These are phyloP conservation scores for Brassica rapa DNA, from an alignment of 345 rosid genomes.

Conservation along the genomic window DNA sequence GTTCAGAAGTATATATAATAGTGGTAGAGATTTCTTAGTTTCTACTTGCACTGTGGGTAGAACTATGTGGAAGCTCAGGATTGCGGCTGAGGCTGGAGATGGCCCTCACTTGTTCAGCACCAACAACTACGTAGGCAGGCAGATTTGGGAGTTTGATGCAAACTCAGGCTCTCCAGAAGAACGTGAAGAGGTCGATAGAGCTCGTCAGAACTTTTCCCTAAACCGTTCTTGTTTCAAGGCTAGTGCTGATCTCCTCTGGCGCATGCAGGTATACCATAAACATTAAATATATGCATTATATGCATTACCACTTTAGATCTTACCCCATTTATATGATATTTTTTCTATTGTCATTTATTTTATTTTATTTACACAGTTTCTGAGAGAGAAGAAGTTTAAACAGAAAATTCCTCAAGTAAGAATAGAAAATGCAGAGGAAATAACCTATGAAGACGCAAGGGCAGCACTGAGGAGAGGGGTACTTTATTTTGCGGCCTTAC, in stretches of 20 bases:
- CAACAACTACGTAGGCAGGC: slow-evolving; percentile 12
- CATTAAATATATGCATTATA: not conserved
- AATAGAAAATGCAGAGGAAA: slow-evolving; percentile 19
- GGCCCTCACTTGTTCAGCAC: not conserved
- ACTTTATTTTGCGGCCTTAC: slow-evolving; percentile 32
- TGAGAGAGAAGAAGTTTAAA: slow-evolving; percentile 28
- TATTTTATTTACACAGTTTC: not conserved
- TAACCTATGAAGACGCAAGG: slow-evolving; percentile 2
- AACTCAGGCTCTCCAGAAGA: not conserved
- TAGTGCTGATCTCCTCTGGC: slow-evolving; percentile 27
- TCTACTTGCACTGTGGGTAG: no score
- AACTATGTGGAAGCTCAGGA: slow-evolving; percentile 14
- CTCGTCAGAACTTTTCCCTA: not conserved
- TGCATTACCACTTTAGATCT: not conserved
- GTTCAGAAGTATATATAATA: no score
- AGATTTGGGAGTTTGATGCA: slow-evolving; percentile 11
- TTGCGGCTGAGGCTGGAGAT: not conserved
- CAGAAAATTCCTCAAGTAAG: slow-evolving; percentile 29
- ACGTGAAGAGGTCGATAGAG: not conserved
- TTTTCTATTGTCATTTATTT: not conserved
- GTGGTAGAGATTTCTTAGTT: no score
- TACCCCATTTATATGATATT: not conserved
- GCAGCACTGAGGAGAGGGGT: slow-evolving; percentile 32
- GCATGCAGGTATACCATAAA: slow-evolving; percentile 17
- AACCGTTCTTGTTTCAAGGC: not conserved